These are phyloP conservation scores for Chlorella sorokiniana DNA, from an alignment of 139 green algal species.

Conservation along the genomic window DNA sequence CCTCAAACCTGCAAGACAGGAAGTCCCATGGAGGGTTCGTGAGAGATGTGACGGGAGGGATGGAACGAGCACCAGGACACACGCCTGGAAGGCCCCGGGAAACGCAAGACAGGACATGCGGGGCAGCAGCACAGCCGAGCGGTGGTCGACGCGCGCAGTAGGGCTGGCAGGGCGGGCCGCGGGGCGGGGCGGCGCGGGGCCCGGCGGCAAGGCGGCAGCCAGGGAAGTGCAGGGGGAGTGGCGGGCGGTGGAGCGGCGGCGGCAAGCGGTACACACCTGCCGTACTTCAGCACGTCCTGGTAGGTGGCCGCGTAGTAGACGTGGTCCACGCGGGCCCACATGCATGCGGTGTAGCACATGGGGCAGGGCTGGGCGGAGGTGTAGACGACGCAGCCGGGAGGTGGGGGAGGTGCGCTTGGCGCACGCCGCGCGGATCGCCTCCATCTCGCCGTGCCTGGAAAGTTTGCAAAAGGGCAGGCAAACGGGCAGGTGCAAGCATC, in stretches of 20 bases:
- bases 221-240: no score
- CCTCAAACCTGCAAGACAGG: constrained; percentile 51
- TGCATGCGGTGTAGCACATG: constrained; percentile 40
- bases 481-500: not conserved
- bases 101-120: no score
- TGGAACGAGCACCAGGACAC: not conserved
- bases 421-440: constrained; percentile 33
- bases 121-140: no score
- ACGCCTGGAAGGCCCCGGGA: no score
- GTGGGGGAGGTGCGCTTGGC: constrained; percentile 15
- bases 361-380: constrained; percentile 25
- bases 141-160: no score
- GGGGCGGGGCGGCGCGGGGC: no score
- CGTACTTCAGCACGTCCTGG: constrained; percentile 36
- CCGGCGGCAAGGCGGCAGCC: no score
- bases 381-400: constrained; percentile 36
- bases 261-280: constrained; percentile 9
- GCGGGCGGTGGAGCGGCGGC: no score
- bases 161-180: no score
- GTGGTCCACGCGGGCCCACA: constrained; percentile 39
- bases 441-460: constrained; percentile 36
- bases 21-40: no score
- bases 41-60: not conserved
- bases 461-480: not conserved
- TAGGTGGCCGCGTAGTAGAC: constrained; percentile 47